These are phyloP conservation scores for Scleroderma bovista DNA, from an alignment of 768 basidiomycete species.

Conservation along the genomic window DNA sequence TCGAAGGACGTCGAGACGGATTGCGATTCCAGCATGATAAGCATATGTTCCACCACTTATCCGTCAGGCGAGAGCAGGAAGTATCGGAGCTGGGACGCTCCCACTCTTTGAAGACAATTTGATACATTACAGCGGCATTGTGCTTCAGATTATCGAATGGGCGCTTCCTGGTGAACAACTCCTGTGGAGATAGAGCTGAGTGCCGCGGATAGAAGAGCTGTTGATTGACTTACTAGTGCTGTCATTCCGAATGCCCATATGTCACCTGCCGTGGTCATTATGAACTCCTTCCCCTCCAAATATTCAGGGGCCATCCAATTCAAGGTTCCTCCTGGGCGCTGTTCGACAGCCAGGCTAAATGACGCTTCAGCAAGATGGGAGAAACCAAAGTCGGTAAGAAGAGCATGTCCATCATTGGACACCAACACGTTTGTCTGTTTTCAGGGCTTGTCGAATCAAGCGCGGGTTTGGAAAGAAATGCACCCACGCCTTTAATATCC, in stretches of 20 bases:
- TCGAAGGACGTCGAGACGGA: background rate
- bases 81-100: background rate
- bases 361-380: background rate
- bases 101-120: background rate
- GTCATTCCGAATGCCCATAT: background rate
- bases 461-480: background rate
- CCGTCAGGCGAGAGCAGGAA: background rate
- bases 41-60: background rate
- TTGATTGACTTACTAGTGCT: background rate
- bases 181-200: background rate
- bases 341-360: background rate
- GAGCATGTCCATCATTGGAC: background rate
- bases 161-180: background rate
- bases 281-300: background rate
- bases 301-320: background rate
- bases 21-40: background rate
- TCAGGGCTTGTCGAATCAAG: background rate
- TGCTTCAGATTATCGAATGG: background rate
- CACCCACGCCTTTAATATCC: background rate
- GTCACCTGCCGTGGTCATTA: background rate
- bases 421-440: background rate
- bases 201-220: background rate
- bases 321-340: background rate
- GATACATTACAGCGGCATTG: background rate
- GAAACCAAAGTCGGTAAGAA: background rate